These are phyloP conservation scores for Avena eriantha DNA, from an alignment of 176 grass and related monocot species.

Conservation along the genomic window DNA sequence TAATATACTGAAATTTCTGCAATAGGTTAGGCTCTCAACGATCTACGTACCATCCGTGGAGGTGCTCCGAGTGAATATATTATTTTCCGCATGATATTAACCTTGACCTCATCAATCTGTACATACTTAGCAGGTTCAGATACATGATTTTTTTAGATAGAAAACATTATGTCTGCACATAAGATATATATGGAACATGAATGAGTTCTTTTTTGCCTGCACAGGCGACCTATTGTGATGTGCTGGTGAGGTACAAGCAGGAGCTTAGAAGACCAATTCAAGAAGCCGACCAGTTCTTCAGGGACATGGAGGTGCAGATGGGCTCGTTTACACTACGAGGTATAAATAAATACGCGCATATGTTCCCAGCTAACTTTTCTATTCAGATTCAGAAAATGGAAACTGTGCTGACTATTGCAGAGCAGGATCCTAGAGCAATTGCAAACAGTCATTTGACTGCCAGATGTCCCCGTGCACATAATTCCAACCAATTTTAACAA, in stretches of 20 bases:
- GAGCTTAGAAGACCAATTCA: slow-evolving; percentile 74
- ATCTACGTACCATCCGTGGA: background rate
- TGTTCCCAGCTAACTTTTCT: background rate
- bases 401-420: slow-evolving; percentile 30
- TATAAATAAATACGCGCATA: slow-evolving; percentile 37
- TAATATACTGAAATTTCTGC: slow-evolving; percentile 21
- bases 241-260: slow-evolving; percentile 67
- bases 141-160: background rate
- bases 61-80: background rate
- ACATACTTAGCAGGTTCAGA: background rate
- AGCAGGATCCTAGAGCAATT: slow-evolving; percentile 33
- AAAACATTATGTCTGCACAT: background rate
- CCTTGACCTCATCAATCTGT: background rate
- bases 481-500: background rate
- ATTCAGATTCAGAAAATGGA: slow-evolving; percentile 36
- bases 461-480: background rate
- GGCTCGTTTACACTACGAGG: slow-evolving; percentile 59
- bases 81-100: background rate
- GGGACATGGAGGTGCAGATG: slow-evolving; percentile 73
- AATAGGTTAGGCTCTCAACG: background rate
- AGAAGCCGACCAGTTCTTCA: slow-evolving; percentile 78
- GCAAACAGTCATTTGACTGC: slow-evolving; percentile 27
- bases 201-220: slow-evolving; percentile 13
- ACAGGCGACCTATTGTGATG: slow-evolving; percentile 70
- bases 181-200: background rate